Evolutionary conservation across 2,329 filamentous ascomycete genomes (phyloP), one percentile per base, ranked within the genome.

Genomic region (Fusarium temperatum): DNA sequence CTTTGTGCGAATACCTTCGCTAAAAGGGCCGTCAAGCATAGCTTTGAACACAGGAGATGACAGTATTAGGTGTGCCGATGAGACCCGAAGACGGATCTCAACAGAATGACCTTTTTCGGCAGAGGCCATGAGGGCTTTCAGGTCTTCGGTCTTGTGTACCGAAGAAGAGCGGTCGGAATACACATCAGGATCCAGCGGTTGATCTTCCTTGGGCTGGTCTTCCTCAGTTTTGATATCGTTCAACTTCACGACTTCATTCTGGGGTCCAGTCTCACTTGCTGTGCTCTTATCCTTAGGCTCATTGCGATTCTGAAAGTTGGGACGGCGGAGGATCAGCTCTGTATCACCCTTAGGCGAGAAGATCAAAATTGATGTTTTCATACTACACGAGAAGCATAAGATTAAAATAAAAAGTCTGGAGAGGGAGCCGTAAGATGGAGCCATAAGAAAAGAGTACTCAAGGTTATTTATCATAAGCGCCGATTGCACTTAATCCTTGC

Each of bases 321-420:
- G 42, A 12, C n/a, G n/a, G 17, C 42, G n/a, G 42, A 44, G n/a
- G 42, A 44, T 44, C 42, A 44, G 42, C n/a, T 44, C n/a, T 7
- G 42, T 44, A 13, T 26, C 42, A n/a, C 15, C 42, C 18, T 44
- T 26, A 18, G n/a, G 42, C 42, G 42, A 18, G 17, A 44, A 44
- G 42, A 5, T 24, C n/a, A 44, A 13, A 17, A 44, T 44, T 24
- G 17, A 24, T 18, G n/a, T 18, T 44, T 44, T 26, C n/a, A 44
- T 26, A 44, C 24, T 13, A 12, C 1, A 44, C 3, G 7, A 18
- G 5, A 26, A 2, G 11, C 11, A 26, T 5, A 5, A 18, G 5
- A 18, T 18, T 44, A 3, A 44, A 13, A 18, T 15, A 2, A 5
- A 5, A 26, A 1, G 1, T 24, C 11, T 26, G 1, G 24, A 18